A percentile compares a stretch with the other conserved stretches of the same genome.
phyloP scores from a whole-genome alignment of 345 rosid genomes.

The Noccaea caerulescens region DNA sequence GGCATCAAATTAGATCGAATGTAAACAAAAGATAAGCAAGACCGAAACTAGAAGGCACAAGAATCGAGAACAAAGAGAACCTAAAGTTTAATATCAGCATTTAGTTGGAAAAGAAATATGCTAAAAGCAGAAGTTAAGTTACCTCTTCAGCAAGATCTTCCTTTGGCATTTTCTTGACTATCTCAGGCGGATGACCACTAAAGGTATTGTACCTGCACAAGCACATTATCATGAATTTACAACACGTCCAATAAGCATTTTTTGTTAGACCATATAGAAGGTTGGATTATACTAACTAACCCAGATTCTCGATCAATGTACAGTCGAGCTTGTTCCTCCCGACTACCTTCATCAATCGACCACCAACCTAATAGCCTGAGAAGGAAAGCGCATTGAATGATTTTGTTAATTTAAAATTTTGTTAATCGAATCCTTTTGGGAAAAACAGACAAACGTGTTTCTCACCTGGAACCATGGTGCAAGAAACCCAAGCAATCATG shows the following conservation, averaged over 20 bases:
- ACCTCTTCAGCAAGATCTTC: slow-evolving; percentile 99
- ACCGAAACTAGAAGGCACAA: slow-evolving; percentile 18
- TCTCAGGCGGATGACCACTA: slow-evolving; percentile 91
- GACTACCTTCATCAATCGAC: slow-evolving; percentile 97
- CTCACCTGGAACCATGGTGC: slow-evolving; percentile 97
- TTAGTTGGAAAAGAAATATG: slow-evolving; percentile 8
- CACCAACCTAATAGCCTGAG: slow-evolving; percentile 97
- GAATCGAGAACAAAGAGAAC: slow-evolving; percentile 14
- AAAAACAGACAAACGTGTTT: slow-evolving; percentile 13
- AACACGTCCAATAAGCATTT: neutral
- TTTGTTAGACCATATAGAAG: neutral
- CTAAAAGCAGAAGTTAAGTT: slow-evolving; percentile 17
- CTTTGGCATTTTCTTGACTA: slow-evolving; percentile 97
- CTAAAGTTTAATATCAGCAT: slow-evolving; percentile 9
- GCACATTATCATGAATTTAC: slow-evolving; percentile 15
- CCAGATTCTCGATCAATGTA: slow-evolving; percentile 71
- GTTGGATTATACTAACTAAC: slow-evolving; percentile 51
- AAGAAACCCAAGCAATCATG: slow-evolving; percentile 88
- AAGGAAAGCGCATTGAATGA: neutral
- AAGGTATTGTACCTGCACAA: slow-evolving; percentile 87
- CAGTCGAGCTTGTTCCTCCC: slow-evolving; percentile 90
- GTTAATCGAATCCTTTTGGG: neutral
- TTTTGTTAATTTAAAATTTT: slow-evolving; percentile 2
- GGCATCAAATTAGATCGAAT: slow-evolving; percentile 9
- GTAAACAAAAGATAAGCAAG: slow-evolving; percentile 8